These are phyloP conservation scores for Pilatotrama ljubarskyi DNA, from an alignment of 768 basidiomycete species.

Conservation along the genomic window DNA sequence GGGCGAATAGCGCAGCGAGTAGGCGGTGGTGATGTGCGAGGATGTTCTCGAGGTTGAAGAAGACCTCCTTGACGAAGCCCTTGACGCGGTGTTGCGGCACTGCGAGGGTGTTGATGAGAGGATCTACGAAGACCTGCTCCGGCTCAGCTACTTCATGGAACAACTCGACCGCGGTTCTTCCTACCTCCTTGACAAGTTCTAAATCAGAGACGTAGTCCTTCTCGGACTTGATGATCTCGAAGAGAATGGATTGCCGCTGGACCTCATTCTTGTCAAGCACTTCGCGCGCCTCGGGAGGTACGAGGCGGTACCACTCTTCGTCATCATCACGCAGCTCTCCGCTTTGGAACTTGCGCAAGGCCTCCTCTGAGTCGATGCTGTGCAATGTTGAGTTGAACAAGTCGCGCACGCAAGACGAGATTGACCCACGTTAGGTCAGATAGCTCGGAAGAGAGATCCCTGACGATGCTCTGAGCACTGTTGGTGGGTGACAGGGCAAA, in stretches of 20 bases:
- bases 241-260: conserved; percentile 81
- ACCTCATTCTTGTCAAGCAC: conserved; percentile 77
- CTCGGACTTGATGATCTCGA: conserved; percentile 90
- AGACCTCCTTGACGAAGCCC: conserved; percentile 78
- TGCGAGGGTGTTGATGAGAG: conserved; percentile 59
- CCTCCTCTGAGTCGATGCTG: conserved; percentile 65
- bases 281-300: conserved; percentile 69
- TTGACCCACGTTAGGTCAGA: conserved; percentile 28
- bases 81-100: conserved; percentile 60
- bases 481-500: conserved; percentile 10
- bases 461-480: conserved; percentile 17
- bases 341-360: conserved; percentile 64
- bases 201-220: conserved; percentile 86
- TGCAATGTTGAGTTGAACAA: not conserved
- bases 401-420: not conserved
- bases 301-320: conserved; percentile 81
- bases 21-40: conserved; percentile 65
- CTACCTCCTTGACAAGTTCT: conserved; percentile 64
- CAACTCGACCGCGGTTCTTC: conserved; percentile 1
- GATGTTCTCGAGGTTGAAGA: conserved; percentile 78
- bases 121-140: conserved; percentile 68
- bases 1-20: conserved; percentile 68
- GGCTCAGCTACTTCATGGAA: not conserved
- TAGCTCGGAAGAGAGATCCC: conserved; percentile 25
- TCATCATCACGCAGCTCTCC: conserved; percentile 66